Base-by-base conservation (phyloP, 2,329 filamentous ascomycete species). In the Ascochyta clinopodiicola region DNA sequence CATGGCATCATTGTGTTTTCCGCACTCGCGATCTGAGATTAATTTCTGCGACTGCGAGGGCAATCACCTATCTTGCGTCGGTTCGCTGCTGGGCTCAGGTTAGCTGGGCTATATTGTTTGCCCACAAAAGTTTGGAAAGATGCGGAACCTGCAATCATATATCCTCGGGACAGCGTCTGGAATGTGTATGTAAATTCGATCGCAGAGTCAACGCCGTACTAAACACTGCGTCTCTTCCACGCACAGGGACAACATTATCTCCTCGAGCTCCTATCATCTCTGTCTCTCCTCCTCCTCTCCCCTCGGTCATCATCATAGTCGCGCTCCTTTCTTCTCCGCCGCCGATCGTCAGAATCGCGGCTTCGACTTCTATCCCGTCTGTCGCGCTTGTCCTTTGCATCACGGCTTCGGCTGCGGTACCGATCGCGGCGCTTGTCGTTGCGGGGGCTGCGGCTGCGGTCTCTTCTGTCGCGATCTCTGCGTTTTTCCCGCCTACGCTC, bases 361-460 rank as follows among this genome's bases (percentile, higher is more conserved):
- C 56, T 65, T 19, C 61, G 49, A 12, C 54, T 60, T 29, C 57
- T 56, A 2, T 64, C 57, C 35, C 63, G 39, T 3, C 61, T 59
- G 17, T 64, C 62, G n/a, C 62, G 62, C 8, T 63, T 59, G 4
- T 61, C 56, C 34, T 57, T 59, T 19, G 63, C 49, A 49, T 70
- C 68, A 36, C 66, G 62, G 31, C 65, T 67, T 13, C 64, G 51
- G 15, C 63, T 66, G n/a, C 69, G 58, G 35, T 71, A 66, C 2
- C 67, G 61, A 32, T 69, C 60, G 19, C 64, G 54, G 25, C 58
- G 53, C 49, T 60, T 60, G 34, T 74, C 66, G 40, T 69, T 59
- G 47, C 75, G 64, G 8, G 75, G 70, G 39, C 70, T 64, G 50
- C 57, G 57, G 25, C 61, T 66, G 6, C 66, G 62, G 19, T 66